phyloP scores from a whole-genome alignment of 768 basidiomycete species.

The Lepiota subincarnata region DNA sequence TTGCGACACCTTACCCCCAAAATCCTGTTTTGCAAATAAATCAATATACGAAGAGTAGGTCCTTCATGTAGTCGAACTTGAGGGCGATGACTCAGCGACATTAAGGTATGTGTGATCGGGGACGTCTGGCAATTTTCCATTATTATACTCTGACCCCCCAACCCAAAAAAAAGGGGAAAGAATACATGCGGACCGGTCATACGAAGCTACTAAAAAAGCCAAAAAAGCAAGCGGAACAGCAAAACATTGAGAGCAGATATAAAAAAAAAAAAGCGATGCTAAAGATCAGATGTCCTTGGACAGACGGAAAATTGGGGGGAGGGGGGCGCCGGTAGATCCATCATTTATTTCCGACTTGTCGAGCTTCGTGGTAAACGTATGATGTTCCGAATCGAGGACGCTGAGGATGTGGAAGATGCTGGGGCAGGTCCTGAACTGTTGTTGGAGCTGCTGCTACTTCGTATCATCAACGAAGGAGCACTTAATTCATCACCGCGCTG shows the following conservation, averaged over 20 bases:
- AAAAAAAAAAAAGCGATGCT: background rate
- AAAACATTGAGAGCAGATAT: background rate
- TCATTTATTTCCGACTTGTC: conserved; percentile 6
- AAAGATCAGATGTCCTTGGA: background rate
- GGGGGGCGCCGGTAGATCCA: background rate
- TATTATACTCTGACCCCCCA: no score
- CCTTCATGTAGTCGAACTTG: no score
- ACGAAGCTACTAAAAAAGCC: conserved; percentile 5
- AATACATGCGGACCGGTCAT: background rate
- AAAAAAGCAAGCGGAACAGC: background rate
- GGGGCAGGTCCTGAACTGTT: conserved; percentile 10
- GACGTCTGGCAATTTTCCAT: no score
- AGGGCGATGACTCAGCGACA: no score
- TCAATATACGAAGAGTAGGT: no score
- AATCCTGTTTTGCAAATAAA: background rate
- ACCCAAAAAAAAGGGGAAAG: no score
- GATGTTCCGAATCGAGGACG: conserved; percentile 4
- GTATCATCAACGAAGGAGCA: conserved; percentile 3
- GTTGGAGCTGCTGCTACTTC: conserved; percentile 7
- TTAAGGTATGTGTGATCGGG: background rate
- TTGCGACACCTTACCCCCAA: conserved; percentile 4
- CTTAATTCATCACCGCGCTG: background rate
- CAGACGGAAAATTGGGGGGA: background rate
- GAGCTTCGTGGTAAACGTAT: conserved; percentile 3
- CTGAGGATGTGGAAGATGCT: conserved; percentile 6